phyloP scores from a whole-genome alignment of 2,329 filamentous ascomycete species.

The Beauveria bassiana region DNA sequence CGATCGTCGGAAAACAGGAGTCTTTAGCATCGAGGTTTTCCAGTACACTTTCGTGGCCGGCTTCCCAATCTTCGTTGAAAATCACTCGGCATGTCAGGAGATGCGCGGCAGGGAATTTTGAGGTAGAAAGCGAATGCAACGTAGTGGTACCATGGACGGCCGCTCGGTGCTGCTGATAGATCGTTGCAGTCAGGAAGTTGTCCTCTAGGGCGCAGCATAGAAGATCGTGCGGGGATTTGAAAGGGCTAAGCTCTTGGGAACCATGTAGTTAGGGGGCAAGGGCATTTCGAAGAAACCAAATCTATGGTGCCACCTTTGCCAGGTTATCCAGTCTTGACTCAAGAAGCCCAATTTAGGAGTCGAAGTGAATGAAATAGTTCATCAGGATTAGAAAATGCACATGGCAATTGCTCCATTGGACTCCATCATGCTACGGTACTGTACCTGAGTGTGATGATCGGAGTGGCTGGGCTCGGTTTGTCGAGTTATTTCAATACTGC shows the following conservation, averaged over 20 bases:
- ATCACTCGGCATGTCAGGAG: neutral
- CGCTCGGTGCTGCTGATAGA: neutral
- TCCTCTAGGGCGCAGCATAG: neutral
- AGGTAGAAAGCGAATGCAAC: neutral
- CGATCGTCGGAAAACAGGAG: too few relatives aligned
- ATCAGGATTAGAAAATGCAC: too few relatives aligned
- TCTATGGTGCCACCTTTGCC: neutral
- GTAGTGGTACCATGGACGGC: neutral
- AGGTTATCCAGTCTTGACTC: too few relatives aligned
- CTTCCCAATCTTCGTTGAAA: neutral
- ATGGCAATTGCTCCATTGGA: too few relatives aligned
- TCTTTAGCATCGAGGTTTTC: too few relatives aligned
- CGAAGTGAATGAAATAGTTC: too few relatives aligned
- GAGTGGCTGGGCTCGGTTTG: too few relatives aligned
- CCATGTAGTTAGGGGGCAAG: neutral
- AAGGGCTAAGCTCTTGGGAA: neutral
- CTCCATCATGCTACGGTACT: too few relatives aligned
- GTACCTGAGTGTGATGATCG: too few relatives aligned
- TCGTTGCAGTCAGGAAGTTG: neutral
- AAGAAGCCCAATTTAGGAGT: too few relatives aligned
- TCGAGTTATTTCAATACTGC: too few relatives aligned
- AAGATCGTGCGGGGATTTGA: neutral
- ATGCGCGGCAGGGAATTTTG: neutral
- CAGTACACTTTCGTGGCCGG: too few relatives aligned
- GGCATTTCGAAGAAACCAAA: neutral